A percentile compares a stretch with the other conserved stretches of the same genome.
These are phyloP conservation scores for Phytophthora citricola DNA, from an alignment of 352 stramenopile genomes.

Conservation along the genomic window DNA sequence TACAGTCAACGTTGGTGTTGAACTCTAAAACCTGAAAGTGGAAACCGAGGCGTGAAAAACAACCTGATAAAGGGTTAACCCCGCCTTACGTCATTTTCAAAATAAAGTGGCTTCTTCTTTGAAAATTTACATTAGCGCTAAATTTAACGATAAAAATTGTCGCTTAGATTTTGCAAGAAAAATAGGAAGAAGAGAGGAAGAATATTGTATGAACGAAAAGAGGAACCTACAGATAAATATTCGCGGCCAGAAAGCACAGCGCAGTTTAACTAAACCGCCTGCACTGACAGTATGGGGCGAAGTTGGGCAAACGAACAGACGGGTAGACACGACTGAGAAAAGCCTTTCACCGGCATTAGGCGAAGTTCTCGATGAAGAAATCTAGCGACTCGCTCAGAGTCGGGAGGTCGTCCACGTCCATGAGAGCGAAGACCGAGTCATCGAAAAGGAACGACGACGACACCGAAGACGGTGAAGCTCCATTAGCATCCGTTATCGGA, in stretches of 20 bases:
- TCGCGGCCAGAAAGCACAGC: not conserved
- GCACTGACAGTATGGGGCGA: not conserved
- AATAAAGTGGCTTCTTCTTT: no score
- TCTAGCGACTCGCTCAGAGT: slow-evolving; percentile 65
- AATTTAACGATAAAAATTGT: no score
- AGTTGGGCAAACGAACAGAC: slow-evolving; percentile 3
- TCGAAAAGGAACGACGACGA: slow-evolving; percentile 40
- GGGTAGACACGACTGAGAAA: not conserved
- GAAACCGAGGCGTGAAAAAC: no score
- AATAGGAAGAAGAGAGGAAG: no score
- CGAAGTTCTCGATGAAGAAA: slow-evolving; percentile 63
- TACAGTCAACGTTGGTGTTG: not conserved
- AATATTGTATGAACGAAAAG: not conserved
- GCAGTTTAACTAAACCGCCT: no score
- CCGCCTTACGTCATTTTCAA: no score
- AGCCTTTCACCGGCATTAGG: slow-evolving; percentile 5
- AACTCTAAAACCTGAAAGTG: not conserved
- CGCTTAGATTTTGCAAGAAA: no score
- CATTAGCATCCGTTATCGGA: slow-evolving; percentile 18
- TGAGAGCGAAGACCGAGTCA: slow-evolving; percentile 15
- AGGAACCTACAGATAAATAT: slow-evolving; percentile 12
- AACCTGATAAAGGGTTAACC: no score
- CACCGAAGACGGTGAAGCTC: slow-evolving; percentile 43
- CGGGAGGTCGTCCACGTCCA: slow-evolving; percentile 45
- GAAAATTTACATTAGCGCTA: no score